Percentiles rank a stretch among this genome's conserved stretches.
Conservation (phyloP, 306 rosid genomes). For the Prunus mira region DNA sequence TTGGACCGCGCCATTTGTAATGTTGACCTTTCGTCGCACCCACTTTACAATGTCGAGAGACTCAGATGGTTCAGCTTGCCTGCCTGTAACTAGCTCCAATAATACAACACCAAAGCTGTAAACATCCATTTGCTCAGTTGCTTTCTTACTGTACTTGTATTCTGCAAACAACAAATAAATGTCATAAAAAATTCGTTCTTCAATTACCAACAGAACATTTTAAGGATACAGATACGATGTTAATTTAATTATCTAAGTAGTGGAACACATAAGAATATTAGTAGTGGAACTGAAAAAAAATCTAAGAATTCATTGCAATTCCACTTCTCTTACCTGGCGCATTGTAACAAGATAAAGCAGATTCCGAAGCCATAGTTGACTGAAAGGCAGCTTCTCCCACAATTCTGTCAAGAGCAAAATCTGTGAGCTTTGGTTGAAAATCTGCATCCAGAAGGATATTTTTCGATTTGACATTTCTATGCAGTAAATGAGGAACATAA, state of each 20-base stretch:
- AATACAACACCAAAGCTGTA: constrained; percentile 92
- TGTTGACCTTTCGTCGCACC: constrained; percentile 95
- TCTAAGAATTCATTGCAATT: neutral
- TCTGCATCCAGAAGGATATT: constrained; percentile 77
- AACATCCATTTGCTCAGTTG: constrained; percentile 68
- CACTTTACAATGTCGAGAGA: constrained; percentile 80
- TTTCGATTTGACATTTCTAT: constrained; percentile 79
- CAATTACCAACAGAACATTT: neutral
- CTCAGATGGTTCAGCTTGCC: constrained; percentile 61
- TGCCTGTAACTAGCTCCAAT: constrained; percentile 81
- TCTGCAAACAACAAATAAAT: constrained; percentile 54
- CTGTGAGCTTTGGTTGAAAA: constrained; percentile 83
- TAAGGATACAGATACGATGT: neutral
- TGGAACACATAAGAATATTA: neutral
- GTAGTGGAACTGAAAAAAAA: neutral
- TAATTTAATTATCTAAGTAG: neutral
- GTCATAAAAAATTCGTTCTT: neutral
- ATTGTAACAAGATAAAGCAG: constrained; percentile 72
- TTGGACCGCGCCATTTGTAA: constrained; percentile 65
- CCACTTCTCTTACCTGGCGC: constrained; percentile 69
- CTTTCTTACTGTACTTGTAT: constrained; percentile 67
- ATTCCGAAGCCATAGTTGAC: constrained; percentile 68
- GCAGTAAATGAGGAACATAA: constrained; percentile 83
- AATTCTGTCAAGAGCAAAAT: constrained; percentile 76
- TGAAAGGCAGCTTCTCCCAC: constrained; percentile 83